Conservation (phyloP, 306 rosid genomes). For the apple (Malus domestica) region DNA sequence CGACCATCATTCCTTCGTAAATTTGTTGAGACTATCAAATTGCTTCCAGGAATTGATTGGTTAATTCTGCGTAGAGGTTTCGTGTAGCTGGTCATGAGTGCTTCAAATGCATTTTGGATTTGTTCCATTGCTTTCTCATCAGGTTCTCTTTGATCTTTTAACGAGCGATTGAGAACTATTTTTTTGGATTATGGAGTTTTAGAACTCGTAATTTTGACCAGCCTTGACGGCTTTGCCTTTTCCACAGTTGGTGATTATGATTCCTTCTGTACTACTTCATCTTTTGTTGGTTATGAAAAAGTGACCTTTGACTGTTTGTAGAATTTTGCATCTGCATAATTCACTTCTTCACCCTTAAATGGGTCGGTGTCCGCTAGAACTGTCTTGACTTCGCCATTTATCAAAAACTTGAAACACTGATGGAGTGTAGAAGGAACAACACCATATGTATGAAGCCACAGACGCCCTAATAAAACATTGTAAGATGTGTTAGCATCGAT, state of each 20-base stretch:
- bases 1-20: not conserved
- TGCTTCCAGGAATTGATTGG: not conserved
- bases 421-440: too few relatives aligned
- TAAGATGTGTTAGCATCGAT: not conserved
- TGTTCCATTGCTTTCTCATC: too few relatives aligned
- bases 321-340: not conserved
- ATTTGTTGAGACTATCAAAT: not conserved
- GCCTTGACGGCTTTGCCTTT: too few relatives aligned
- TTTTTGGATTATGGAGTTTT: fast-evolving
- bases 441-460: too few relatives aligned
- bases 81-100: not conserved
- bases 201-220: not conserved
- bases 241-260: fast-evolving
- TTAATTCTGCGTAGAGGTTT: not conserved
- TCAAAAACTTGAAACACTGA: not conserved
- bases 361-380: not conserved
- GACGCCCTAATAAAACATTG: too few relatives aligned
- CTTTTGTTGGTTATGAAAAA: too few relatives aligned
- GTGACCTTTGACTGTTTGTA: not conserved
- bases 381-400: not conserved
- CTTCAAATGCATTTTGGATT: not conserved
- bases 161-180: fast-evolving
- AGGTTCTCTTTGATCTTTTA: too few relatives aligned
- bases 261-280: too few relatives aligned
- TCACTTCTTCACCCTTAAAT: not conserved